Base-by-base conservation (phyloP, 2,329 filamentous ascomycete genomes). In the Trichophaea hybrida region DNA sequence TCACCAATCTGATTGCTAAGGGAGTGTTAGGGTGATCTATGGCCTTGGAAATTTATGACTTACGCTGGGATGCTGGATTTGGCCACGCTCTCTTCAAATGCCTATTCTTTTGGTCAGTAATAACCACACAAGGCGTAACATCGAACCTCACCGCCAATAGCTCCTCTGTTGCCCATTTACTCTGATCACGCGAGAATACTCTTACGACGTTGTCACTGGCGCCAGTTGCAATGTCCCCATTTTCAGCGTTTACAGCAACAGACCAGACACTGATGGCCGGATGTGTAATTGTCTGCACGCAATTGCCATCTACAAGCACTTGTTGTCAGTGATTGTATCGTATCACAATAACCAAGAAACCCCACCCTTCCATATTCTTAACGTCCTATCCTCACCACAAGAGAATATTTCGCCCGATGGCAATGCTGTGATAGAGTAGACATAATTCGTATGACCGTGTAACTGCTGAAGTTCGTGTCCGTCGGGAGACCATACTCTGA, bases 261-360 rank as follows among this genome's bases (percentile, higher is more conserved):
- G 82, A 78, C 93, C 93, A 98, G 4, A 98, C 90, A 0, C 91
- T 97, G 58, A 97, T 94, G 7, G 93, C 93, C 8, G 93, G 93
- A 69, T 96, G 89, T 1, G 91, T 96, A 65, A 98, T 97, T 43
- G 91, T 96, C 72, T 98, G 93, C 50, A 95, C 74, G 70, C 91
- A 97, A 59, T 89, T 78, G 12, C 66, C 64, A 48, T 67, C 67
- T 69, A 56, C 44, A 15, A 15, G 38, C n/a, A 43, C 46, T 57
- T 43, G n/a, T 37, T 34, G 31, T 10, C 35, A 15, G 44, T 40
- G 13, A 24, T 24, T 17, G 7, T 12, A 6, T 17, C 24, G 24
- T 24, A 24, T 24, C 24, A 24, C 24, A 24, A 24, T 24, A 17
- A 44, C 38, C 46, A 48, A 34, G 10, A 6, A 33, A 4, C 24